phyloP scores from a whole-genome alignment of 345 rosid species.

The Gossypium longicalyx region DNA sequence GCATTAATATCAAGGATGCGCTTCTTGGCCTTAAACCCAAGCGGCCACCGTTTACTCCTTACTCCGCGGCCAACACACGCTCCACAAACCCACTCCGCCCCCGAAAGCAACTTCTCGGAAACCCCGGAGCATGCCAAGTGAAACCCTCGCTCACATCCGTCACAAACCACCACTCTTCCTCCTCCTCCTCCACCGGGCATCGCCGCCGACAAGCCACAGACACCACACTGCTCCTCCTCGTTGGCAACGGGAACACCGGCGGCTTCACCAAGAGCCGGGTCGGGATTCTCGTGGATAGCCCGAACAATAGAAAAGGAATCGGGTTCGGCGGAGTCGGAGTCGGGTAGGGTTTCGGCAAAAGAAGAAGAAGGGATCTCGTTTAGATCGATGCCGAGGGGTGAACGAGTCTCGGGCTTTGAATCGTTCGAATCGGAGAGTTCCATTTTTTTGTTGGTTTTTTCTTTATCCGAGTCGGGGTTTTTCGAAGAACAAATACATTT shows the following conservation, averaged over 20 bases:
- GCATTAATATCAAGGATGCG: slow-evolving; percentile 82
- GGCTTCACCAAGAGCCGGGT: slow-evolving; percentile 54
- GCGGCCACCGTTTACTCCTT: slow-evolving; percentile 76
- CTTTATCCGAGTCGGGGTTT: slow-evolving; percentile 12
- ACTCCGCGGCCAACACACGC: slow-evolving; percentile 55
- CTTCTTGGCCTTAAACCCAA: slow-evolving; percentile 68
- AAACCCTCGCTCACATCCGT: slow-evolving; percentile 86
- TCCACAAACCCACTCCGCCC: slow-evolving; percentile 75
- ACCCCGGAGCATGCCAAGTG: slow-evolving; percentile 57
- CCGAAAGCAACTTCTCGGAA: slow-evolving; percentile 17
- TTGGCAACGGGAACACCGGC: slow-evolving; percentile 37
- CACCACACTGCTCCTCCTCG: slow-evolving; percentile 43
- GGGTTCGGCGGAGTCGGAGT: slow-evolving; percentile 21
- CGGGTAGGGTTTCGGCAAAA: slow-evolving; percentile 24
- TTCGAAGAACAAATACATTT: slow-evolving; percentile 9
- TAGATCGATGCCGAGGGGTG: slow-evolving; percentile 85
- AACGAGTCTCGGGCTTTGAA: slow-evolving; percentile 42
- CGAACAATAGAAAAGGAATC: slow-evolving; percentile 61
- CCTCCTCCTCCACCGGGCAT: slow-evolving; percentile 6
- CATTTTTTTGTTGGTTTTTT: neutral
- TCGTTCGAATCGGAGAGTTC: slow-evolving; percentile 31
- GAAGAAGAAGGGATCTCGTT: slow-evolving; percentile 86
- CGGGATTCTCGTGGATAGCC: slow-evolving; percentile 53
- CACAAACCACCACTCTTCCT: slow-evolving; percentile 66
- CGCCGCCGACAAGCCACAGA: slow-evolving; percentile 47